Evolutionary conservation across 1,284 basidiomycete genomes (phyloP).

Genomic region (Ustilago crameri): DNA sequence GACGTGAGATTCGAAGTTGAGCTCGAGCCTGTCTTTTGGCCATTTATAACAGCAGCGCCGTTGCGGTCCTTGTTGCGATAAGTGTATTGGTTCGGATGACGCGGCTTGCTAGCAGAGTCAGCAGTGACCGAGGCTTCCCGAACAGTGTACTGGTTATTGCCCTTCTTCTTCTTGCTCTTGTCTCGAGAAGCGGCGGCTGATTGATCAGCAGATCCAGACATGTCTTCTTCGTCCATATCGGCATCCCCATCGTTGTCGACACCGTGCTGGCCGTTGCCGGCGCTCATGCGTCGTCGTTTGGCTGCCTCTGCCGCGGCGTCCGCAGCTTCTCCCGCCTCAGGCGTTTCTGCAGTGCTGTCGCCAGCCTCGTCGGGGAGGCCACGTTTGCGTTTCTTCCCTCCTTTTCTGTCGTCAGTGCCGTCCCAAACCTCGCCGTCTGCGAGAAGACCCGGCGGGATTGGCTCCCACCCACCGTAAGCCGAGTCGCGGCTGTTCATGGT

Average conservation of each 20-base stretch:
- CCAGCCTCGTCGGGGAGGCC: conserved; percentile 36
- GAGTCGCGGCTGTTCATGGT: conserved; percentile 98
- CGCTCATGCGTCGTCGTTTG: conserved; percentile 56
- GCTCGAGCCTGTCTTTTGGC: conserved; percentile 35
- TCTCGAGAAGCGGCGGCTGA: conserved; percentile 15
- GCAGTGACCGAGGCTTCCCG: conserved; percentile 38
- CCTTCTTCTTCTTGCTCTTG: conserved; percentile 50
- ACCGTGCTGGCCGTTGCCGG: conserved; percentile 11
- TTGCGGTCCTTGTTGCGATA: conserved; percentile 71
- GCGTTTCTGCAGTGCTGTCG: conserved; percentile 25
- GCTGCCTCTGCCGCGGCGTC: conserved; percentile 31
- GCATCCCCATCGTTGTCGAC: conserved; percentile 26
- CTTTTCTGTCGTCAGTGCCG: conserved; percentile 64
- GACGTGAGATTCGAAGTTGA: conserved; percentile 48
- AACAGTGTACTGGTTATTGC: conserved; percentile 41
- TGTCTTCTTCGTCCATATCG: conserved; percentile 39
- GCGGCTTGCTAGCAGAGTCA: conserved; percentile 51
- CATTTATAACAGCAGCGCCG: conserved; percentile 19
- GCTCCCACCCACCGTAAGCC: conserved; percentile 88
- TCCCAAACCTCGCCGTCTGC: conserved; percentile 63
- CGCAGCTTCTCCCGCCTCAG: conserved; percentile 28
- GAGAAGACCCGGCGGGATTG: conserved; percentile 70
- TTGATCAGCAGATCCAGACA: conserved; percentile 10
- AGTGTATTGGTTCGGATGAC: conserved; percentile 74
- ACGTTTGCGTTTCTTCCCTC: conserved; percentile 57